Evolutionary conservation across 352 stramenopile genomes (phyloP).

Genomic region (Pythium oligandrum): DNA sequence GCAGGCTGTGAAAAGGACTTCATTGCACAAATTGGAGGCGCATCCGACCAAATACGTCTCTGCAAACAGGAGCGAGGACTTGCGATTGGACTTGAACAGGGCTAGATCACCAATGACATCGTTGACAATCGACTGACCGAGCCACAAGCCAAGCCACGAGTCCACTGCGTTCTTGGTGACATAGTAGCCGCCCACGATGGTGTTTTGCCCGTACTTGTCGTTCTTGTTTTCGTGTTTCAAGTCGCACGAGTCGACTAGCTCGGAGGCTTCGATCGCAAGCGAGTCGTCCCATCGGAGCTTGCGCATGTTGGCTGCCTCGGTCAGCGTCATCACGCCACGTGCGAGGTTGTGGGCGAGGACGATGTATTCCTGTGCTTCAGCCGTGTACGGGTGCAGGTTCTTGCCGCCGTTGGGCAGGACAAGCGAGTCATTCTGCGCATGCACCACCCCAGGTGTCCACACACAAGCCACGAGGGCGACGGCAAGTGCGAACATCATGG

Average conservation of each 20-base stretch:
- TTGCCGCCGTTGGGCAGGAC: conserved; percentile 20
- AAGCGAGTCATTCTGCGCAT: too few species aligned
- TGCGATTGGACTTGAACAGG: conserved; percentile 30
- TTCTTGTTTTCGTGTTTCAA: conserved; percentile 27
- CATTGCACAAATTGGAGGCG: conserved; percentile 28
- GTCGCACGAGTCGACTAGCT: conserved; percentile 32
- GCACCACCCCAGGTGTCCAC: too few species aligned
- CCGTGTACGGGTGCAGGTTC: conserved; percentile 29
- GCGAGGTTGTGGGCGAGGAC: conserved; percentile 31
- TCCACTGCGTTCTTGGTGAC: conserved; percentile 21
- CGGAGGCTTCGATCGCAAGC: conserved; percentile 31
- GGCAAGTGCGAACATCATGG: too few species aligned
- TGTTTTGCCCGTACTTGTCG: conserved; percentile 35
- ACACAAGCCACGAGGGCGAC: too few species aligned
- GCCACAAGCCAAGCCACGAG: conserved; percentile 28
- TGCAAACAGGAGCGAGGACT: conserved; percentile 34
- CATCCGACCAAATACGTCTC: conserved; percentile 31
- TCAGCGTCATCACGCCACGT: conserved; percentile 19
- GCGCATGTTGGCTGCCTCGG: conserved; percentile 31
- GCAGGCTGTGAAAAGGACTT: conserved; percentile 27
- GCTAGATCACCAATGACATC: conserved; percentile 19
- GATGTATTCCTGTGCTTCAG: conserved; percentile 27
- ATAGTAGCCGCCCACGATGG: conserved; percentile 23
- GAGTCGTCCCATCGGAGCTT: conserved; percentile 28
- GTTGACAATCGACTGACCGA: conserved; percentile 24